A percentile compares a stretch with the other conserved stretches of the same genome.
Conservation (phyloP, 176 grass and related monocot genomes). For the Stipa capillata region DNA sequence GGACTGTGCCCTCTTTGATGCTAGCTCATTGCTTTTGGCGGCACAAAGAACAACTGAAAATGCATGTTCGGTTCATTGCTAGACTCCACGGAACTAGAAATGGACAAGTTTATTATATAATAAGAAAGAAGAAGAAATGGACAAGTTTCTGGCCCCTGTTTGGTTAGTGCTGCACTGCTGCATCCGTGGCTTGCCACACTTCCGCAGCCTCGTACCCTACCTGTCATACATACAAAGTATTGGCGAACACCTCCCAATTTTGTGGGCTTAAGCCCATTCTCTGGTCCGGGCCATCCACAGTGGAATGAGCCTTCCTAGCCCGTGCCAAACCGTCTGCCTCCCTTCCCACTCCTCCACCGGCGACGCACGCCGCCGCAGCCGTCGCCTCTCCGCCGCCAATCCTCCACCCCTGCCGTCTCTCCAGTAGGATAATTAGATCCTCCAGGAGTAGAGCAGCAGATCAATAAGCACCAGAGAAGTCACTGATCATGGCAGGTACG, state of each 20-base stretch:
- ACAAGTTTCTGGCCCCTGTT: too few species aligned
- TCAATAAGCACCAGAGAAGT: neutral
- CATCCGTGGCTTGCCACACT: too few species aligned
- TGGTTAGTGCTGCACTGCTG: too few species aligned
- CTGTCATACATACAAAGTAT: too few species aligned
- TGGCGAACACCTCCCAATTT: neutral
- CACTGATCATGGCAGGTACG: conserved; percentile 38
- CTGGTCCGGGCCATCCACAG: neutral
- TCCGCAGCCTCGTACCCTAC: too few species aligned
- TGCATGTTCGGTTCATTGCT: too few species aligned
- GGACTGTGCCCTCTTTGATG: too few species aligned
- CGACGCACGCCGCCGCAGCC: conserved; percentile 1
- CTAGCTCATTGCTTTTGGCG: too few species aligned
- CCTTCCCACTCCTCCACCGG: neutral
- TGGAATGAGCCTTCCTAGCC: neutral
- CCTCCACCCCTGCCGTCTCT: neutral
- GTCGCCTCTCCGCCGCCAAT: neutral
- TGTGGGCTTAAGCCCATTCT: neutral
- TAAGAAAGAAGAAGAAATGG: too few species aligned
- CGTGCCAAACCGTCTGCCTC: neutral
- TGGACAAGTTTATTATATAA: too few species aligned
- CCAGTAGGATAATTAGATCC: neutral
- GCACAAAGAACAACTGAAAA: too few species aligned
- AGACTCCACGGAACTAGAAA: too few species aligned
- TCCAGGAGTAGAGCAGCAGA: neutral